Evolutionary conservation across 2,329 filamentous ascomycete genomes (phyloP).

Genomic region (Neospermospora avenae): DNA sequence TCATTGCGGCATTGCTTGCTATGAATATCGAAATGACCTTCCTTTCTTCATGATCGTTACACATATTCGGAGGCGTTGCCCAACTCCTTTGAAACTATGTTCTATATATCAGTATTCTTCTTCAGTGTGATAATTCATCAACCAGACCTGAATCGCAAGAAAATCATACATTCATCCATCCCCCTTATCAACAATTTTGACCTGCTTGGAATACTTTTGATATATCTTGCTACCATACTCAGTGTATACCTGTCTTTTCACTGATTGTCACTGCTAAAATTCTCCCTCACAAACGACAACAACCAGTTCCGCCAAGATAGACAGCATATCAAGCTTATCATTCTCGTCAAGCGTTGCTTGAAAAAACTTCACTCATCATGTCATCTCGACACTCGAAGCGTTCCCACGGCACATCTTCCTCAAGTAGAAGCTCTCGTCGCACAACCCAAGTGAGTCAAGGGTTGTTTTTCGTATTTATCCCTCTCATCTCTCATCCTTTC

Average conservation of each 20-base stretch:
- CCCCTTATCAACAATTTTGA: neutral
- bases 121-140: neutral
- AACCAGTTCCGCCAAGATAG: neutral
- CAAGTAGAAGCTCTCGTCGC: conserved; percentile 21
- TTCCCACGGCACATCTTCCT: conserved; percentile 21
- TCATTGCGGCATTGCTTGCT: conserved; percentile 10
- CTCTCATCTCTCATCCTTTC: conserved; percentile 2
- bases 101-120: conserved; percentile 8
- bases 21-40: neutral
- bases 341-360: neutral
- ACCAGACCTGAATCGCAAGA: neutral
- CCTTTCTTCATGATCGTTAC: neutral
- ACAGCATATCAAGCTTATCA: neutral
- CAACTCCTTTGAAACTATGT: neutral
- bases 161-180: neutral
- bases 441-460: conserved; percentile 33
- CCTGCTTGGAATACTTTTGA: neutral
- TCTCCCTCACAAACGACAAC: neutral
- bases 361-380: conserved; percentile 15
- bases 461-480: conserved; percentile 30
- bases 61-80: conserved; percentile 6
- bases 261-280: conserved; percentile 5
- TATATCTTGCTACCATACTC: neutral
- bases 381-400: conserved; percentile 22
- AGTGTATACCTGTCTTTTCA: neutral